Base-by-base conservation (phyloP, 2,329 filamentous ascomycete genomes). In the Sarocladiaceae sp. region DNA sequence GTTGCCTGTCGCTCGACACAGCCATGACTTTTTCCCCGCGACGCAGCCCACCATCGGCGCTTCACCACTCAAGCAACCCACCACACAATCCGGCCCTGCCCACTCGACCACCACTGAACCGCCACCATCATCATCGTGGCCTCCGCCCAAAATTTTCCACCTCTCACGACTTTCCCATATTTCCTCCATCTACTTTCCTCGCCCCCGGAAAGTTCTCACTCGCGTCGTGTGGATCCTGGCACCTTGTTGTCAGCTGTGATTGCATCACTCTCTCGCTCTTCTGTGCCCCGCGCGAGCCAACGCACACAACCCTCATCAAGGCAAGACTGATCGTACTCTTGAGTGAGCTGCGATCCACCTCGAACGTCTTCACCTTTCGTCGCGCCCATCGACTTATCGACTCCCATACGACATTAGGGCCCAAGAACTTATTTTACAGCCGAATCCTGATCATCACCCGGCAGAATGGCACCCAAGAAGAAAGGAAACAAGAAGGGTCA, bases 381-480 rank as follows among this genome's bases (percentile, higher is more conserved):
- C n/a, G n/a, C n/a, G n/a, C n/a, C n/a, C n/a, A n/a, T 15, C 29
- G 12, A 49, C 29, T 11, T n/a, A 17, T 36, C 29, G 44, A 33
- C 17, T 48, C 44, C 26, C 7, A 29, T n/a, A 31, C 50, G 25
- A 25, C n/a, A 22, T 7, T 15, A 42, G 42, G 39, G 55, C 46
- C 55, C 51, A 6, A 26, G 4, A 15, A 28, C 25, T 5, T 8
- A 46, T 10, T 12, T n/a, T 25, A 28, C 22, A 15, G 40, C 40
- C 40, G n/a, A 12, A 26, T 28, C 25, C 18, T 25, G 23, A 46
- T 4, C 25, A 20, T 51, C 67, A 57, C 60, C 55, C 55, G 70
- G 77, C 71, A 56, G n/a, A n/a, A 97, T 97, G 93, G 76, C 92
- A 65, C 92, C 92, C 57, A 97, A 97, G 78, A 95, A 94, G 80